Evolutionary conservation across 352 stramenopile genomes (phyloP).

Genomic region (Globisporangium carolinianum): DNA sequence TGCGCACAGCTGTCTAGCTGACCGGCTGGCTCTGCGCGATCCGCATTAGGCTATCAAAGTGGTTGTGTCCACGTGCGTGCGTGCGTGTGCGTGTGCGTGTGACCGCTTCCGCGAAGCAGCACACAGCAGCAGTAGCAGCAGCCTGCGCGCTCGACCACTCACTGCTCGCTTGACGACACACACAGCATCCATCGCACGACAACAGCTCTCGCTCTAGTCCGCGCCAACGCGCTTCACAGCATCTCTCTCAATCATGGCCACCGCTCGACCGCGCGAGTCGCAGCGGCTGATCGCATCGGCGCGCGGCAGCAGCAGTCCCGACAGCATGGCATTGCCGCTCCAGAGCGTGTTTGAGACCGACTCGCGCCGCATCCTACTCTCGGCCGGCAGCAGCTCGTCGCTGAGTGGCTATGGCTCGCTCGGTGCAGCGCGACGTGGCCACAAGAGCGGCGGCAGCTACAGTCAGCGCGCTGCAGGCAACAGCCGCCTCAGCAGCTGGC

Average conservation of each 20-base stretch:
- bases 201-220: too few species aligned
- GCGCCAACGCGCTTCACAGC: too few species aligned
- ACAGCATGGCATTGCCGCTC: background rate
- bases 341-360: slow-evolving; percentile 8
- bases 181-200: background rate
- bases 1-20: background rate
- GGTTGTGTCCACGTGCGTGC: too few species aligned
- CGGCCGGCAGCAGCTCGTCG: slow-evolving; percentile 27
- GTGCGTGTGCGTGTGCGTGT: background rate
- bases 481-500: slow-evolving; percentile 37
- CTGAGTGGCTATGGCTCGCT: slow-evolving; percentile 23
- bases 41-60: background rate
- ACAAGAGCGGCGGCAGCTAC: slow-evolving; percentile 18
- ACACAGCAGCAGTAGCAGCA: background rate
- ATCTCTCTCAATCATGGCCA: too few species aligned
- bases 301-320: slow-evolving; percentile 2
- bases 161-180: too few species aligned
- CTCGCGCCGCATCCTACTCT: slow-evolving; percentile 9
- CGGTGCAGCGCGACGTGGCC: slow-evolving; percentile 5
- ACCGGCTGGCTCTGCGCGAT: background rate
- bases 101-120: background rate
- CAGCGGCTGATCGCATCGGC: slow-evolving; percentile 1
- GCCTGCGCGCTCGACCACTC: background rate
- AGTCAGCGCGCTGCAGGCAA: slow-evolving; percentile 14
- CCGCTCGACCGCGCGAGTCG: slow-evolving; percentile 3